These are phyloP conservation scores for Lasiodiplodia citricola DNA, from an alignment of 2,329 filamentous ascomycete species.

Conservation along the genomic window DNA sequence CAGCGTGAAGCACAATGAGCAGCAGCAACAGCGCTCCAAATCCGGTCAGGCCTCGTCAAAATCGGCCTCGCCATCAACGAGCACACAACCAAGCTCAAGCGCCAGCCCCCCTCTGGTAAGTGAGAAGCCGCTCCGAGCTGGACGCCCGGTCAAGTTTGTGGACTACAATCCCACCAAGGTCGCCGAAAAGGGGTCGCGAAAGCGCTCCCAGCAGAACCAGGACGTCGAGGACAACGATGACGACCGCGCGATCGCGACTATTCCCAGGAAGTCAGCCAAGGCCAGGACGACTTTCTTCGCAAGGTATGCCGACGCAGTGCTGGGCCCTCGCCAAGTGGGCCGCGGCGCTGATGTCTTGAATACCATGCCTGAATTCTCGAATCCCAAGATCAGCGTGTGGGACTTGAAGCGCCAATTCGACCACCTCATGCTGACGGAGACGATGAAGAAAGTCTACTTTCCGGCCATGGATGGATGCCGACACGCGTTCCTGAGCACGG, in stretches of 20 bases:
- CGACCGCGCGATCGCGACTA: constrained; percentile 1
- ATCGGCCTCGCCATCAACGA: not conserved
- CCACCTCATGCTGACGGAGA: constrained; percentile 11
- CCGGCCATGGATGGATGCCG: constrained; percentile 26
- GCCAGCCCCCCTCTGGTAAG: not conserved
- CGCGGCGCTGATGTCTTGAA: constrained; percentile 16
- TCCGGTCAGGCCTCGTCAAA: not conserved
- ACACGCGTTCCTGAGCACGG: constrained; percentile 25
- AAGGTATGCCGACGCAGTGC: constrained; percentile 18
- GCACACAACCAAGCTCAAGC: constrained; percentile 1
- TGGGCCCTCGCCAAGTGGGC: constrained; percentile 12
- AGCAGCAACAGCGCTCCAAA: constrained; percentile 17
- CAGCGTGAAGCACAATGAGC: constrained; percentile 23
- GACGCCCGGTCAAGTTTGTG: constrained; percentile 21
- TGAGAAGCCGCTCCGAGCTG: not conserved
- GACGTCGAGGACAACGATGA: constrained; percentile 5
- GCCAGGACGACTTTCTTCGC: constrained; percentile 15
- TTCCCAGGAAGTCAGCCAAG: constrained; percentile 5
- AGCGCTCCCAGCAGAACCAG: constrained; percentile 7
- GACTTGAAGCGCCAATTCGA: constrained; percentile 26
- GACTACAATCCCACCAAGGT: constrained; percentile 19
- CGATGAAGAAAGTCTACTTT: constrained; percentile 13
- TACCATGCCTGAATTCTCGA: constrained; percentile 22
- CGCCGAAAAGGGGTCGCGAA: constrained; percentile 13
- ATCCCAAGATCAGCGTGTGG: constrained; percentile 26